Evolutionary conservation across 1,139 yeast genomes (phyloP).

Genomic region (Hyphopichia fennica): DNA sequence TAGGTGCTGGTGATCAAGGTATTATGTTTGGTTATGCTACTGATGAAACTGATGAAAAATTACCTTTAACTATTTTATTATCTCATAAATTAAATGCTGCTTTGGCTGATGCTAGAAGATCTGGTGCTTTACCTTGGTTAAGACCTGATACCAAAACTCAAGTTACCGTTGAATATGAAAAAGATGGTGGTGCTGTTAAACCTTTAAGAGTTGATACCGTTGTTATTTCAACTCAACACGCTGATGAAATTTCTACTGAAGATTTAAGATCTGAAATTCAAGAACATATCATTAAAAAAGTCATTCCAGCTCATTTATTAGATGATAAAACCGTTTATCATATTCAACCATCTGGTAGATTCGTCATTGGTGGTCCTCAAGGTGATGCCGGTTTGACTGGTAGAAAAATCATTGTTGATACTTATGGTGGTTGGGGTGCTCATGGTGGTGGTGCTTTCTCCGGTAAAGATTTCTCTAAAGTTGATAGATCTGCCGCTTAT

Average conservation of each 20-base stretch:
- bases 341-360: slow-evolving; percentile 99
- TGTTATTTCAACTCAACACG: slow-evolving; percentile 97
- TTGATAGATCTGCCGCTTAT: slow-evolving; percentile 99
- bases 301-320: slow-evolving; percentile 84
- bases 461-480: slow-evolving; percentile 99
- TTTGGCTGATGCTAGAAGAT: slow-evolving; percentile 95
- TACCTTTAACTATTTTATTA: slow-evolving; percentile 91
- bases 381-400: slow-evolving; percentile 99
- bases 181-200: slow-evolving; percentile 91
- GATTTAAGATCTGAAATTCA: slow-evolving; percentile 79
- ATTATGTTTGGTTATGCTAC: slow-evolving; percentile 99
- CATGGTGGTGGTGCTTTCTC: slow-evolving; percentile 99
- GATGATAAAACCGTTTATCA: slow-evolving; percentile 96
- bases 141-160: slow-evolving; percentile 99
- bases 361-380: slow-evolving; percentile 99
- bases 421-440: slow-evolving; percentile 99
- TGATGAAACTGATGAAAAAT: slow-evolving; percentile 96
- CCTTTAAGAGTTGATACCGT: slow-evolving; percentile 97
- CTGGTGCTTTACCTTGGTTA: slow-evolving; percentile 91
- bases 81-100: slow-evolving; percentile 97
- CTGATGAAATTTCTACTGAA: slow-evolving; percentile 92
- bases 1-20: slow-evolving; percentile 99
- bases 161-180: slow-evolving; percentile 94
- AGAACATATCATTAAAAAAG: slow-evolving; percentile 84
- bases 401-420: slow-evolving; percentile 98